These are phyloP conservation scores for Fagus crenata DNA, from an alignment of 306 rosid genomes.

Conservation along the genomic window DNA sequence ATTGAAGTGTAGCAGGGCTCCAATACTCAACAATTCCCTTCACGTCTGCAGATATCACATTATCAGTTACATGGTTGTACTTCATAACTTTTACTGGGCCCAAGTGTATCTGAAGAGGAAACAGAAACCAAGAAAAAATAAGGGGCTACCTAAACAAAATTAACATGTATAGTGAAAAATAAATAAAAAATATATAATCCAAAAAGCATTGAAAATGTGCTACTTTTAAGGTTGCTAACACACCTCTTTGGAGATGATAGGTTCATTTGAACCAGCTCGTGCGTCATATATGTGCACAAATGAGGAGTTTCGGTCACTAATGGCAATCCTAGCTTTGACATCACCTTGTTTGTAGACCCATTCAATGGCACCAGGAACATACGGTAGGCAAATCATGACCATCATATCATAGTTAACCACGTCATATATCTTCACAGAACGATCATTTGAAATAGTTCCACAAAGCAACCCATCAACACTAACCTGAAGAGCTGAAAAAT, in stretches of 20 bases:
- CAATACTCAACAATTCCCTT: constrained; percentile 92
- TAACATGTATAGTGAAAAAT: not conserved
- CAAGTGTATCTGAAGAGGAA: constrained; percentile 63
- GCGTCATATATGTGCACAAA: constrained; percentile 88
- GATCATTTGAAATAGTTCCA: constrained; percentile 88
- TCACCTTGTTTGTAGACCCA: constrained; percentile 99
- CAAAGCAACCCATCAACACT: constrained; percentile 94
- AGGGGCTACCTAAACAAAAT: not conserved
- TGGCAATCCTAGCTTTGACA: constrained; percentile 83
- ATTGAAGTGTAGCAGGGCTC: constrained; percentile 70
- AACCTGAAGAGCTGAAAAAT: constrained; percentile 84
- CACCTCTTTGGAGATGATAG: constrained; percentile 84
- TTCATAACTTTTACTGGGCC: constrained; percentile 82
- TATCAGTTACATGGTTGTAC: constrained; percentile 69
- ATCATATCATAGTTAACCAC: constrained; percentile 98
- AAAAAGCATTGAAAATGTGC: constrained; percentile 5
- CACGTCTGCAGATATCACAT: constrained; percentile 79
- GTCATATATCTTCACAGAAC: constrained; percentile 85
- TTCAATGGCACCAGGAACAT: constrained; percentile 83
- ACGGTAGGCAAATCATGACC: constrained; percentile 89
- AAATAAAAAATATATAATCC: not conserved
- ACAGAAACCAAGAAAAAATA: constrained; percentile 20
- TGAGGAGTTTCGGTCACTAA: constrained; percentile 76
- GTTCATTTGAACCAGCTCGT: constrained; percentile 80
- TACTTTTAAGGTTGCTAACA: constrained; percentile 19